Evolutionary conservation across 2,329 filamentous ascomycete species (phyloP).

Genomic region (Sclerotinia minor): DNA sequence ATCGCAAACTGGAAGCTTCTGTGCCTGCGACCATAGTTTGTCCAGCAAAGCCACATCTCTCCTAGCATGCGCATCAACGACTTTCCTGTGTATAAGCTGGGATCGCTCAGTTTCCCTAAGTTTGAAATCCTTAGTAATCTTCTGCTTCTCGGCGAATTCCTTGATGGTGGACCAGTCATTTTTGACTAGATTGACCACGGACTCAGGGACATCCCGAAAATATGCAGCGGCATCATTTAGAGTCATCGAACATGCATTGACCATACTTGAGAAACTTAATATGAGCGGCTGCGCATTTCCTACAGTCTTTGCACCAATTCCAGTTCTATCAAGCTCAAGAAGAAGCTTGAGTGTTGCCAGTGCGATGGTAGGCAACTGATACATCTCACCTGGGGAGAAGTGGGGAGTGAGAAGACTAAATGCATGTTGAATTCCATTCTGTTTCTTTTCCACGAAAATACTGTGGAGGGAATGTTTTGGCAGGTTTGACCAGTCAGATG

Average conservation of each 20-base stretch:
- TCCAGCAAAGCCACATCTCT: conserved; percentile 34
- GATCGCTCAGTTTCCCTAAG: conserved; percentile 1
- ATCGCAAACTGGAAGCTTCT: conserved; percentile 31
- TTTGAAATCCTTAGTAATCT: background rate
- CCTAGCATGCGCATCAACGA: conserved; percentile 33
- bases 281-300: conserved; percentile 3
- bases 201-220: conserved; percentile 4
- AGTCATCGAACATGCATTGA: conserved; percentile 15
- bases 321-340: conserved; percentile 20
- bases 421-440: conserved; percentile 28
- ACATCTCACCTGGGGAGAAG: conserved; percentile 27
- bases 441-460: background rate
- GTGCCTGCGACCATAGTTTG: conserved; percentile 35
- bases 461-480: conserved; percentile 5
- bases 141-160: conserved; percentile 19
- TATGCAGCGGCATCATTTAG: conserved; percentile 7
- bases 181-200: conserved; percentile 30
- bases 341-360: conserved; percentile 38
- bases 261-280: background rate
- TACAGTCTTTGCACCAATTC: background rate
- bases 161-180: conserved; percentile 29
- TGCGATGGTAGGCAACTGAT: conserved; percentile 33
- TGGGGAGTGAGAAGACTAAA: conserved; percentile 34
- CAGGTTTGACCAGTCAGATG: conserved; percentile 36
- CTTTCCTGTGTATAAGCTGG: conserved; percentile 26